Conservation (phyloP, 106 monocot species). For the Allium fistulosum region DNA sequence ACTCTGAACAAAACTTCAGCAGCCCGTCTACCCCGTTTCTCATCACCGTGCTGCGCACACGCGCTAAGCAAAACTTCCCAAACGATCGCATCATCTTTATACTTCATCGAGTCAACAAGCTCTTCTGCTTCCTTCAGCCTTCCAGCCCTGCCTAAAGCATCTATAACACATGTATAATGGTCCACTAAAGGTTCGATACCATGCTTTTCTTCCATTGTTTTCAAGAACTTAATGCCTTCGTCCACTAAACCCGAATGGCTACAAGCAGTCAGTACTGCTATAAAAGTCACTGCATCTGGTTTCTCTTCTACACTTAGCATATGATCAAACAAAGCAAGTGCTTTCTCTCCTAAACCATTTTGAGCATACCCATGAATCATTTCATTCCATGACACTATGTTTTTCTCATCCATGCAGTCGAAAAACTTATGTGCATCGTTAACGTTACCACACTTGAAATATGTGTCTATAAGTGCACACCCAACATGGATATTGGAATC, state of each 20-base stretch:
- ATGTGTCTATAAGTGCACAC: slow-evolving; percentile 78
- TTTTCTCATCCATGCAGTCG: slow-evolving; percentile 52
- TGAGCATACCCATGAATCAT: slow-evolving; percentile 97
- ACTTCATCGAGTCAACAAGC: slow-evolving; percentile 52
- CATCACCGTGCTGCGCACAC: slow-evolving; percentile 66
- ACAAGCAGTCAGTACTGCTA: slow-evolving; percentile 76
- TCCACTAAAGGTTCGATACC: slow-evolving; percentile 53
- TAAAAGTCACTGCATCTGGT: slow-evolving; percentile 67
- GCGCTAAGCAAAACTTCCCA: slow-evolving; percentile 90
- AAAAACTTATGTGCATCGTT: slow-evolving; percentile 57
- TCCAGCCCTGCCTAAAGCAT: slow-evolving; percentile 71
- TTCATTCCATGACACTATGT: slow-evolving; percentile 92
- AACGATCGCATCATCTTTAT: slow-evolving; percentile 66
- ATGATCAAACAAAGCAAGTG: slow-evolving; percentile 52
- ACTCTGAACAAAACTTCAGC: slow-evolving; percentile 67
- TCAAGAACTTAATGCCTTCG: slow-evolving; percentile 37
- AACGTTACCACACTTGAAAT: slow-evolving; percentile 75
- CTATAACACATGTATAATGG: slow-evolving; percentile 83
- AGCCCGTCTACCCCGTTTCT: slow-evolving; percentile 48
- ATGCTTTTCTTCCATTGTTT: slow-evolving; percentile 57
- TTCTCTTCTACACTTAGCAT: slow-evolving; percentile 48
- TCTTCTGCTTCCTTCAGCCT: slow-evolving; percentile 52
- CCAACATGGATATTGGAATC: slow-evolving; percentile 52
- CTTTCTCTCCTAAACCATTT: slow-evolving; percentile 53
- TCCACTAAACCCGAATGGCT: slow-evolving; percentile 75